Percentiles rank a stretch among this genome's conserved stretches.
These are phyloP conservation scores for Solanum chmielewskii DNA, from an alignment of 257 asterid species.

Conservation along the genomic window DNA sequence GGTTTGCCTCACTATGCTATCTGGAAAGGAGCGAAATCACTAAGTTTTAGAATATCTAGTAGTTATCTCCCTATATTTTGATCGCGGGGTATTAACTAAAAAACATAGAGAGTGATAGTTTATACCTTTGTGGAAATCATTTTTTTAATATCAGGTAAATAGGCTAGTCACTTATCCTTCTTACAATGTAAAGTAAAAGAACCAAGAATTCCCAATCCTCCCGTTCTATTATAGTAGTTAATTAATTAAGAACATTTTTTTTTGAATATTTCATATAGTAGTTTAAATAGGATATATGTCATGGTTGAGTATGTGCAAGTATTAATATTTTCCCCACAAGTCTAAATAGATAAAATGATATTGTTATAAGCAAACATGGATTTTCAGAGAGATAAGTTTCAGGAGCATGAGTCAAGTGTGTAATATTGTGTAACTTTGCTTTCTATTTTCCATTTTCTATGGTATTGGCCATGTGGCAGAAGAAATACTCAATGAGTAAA, in stretches of 20 bases:
- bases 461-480: background rate
- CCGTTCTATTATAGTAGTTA: background rate
- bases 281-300: background rate
- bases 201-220: background rate
- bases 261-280: background rate
- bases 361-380: background rate
- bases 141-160: background rate
- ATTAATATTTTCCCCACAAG: background rate
- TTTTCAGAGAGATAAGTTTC: background rate
- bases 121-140: background rate
- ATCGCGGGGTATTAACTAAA: background rate
- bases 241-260: background rate
- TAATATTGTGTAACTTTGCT: background rate
- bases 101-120: background rate
- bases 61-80: background rate
- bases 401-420: background rate
- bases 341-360: background rate
- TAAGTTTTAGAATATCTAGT: background rate
- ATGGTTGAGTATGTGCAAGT: background rate
- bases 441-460: background rate
- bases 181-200: background rate
- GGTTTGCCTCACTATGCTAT: background rate
- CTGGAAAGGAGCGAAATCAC: background rate
- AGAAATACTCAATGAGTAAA: background rate
- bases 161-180: background rate